Base-by-base conservation (phyloP, 495 filamentous ascomycete species). In the Aspergillus bridgeri region DNA sequence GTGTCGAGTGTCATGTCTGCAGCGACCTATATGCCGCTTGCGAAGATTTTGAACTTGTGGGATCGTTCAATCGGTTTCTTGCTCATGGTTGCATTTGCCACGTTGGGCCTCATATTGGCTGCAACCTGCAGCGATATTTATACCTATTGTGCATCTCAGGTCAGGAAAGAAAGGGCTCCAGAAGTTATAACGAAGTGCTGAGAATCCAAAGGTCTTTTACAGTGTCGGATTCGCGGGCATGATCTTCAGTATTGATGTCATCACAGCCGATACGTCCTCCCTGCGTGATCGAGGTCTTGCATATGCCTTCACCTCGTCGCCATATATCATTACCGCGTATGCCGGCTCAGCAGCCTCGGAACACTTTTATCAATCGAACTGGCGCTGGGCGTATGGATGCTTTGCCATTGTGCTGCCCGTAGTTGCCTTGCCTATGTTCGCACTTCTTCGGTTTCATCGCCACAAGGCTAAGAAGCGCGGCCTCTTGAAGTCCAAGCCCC, bases 21-120 rank as follows among this genome's bases (percentile, higher is more conserved):
- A 9, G 72, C 72, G 9, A 64, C 63, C 5, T 76, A 68, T 53
- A 69, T 89, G 46, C 80, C 86, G 2, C 68, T 88, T 19, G 86
- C 85, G 45, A 89, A 89, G 69, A 74, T 87, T 43, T 75, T 89
- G 63, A 86, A 91, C 62, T 71, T 86, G 23, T 89, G 80, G 76
- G 87, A 86, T 54, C 66, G 84, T 66, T 61, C 82, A 61, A 67
- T 80, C 51, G 79, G 78, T 33, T 89, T 87, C 61, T 71, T 68
- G 13, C 45, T 78, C 54, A 75, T 76, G 73, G 53, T 70, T 0
- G 19, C 60, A 9, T 66, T 76, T 43, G 64, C 70, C 2, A 77
- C 71, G 0, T 27, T 80, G 3, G 72, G 74, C 6, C 46, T 82
- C 58, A 73, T 83, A 42, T 61, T 82, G 56, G 78, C 82, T 68